phyloP scores from a whole-genome alignment of 1,284 basidiomycete genomes.

The Tilletia indica region DNA sequence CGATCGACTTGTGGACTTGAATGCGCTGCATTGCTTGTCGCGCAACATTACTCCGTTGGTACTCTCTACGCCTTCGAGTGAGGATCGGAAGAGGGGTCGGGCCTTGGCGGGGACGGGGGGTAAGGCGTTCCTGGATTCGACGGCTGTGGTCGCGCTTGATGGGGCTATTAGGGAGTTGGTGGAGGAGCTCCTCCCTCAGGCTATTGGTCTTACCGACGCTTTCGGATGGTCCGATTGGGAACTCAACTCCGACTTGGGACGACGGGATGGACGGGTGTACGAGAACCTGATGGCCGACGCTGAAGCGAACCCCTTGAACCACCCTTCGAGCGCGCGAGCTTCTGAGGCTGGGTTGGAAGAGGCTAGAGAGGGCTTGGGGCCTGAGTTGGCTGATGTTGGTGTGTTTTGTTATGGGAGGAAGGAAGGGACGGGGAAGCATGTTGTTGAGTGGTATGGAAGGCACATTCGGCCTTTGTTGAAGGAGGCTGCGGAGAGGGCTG shows the following conservation, averaged over 20 bases:
- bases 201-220: slow-evolving; percentile 70
- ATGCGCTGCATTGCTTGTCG: slow-evolving; percentile 37
- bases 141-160: slow-evolving; percentile 62
- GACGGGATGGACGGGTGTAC: slow-evolving; percentile 69
- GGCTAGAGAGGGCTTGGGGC: not conserved
- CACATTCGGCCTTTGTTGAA: slow-evolving; percentile 40
- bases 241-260: slow-evolving; percentile 64
- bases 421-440: slow-evolving; percentile 44
- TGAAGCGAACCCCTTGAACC: slow-evolving; percentile 68
- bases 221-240: slow-evolving; percentile 78
- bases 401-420: slow-evolving; percentile 23
- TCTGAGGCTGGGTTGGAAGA: slow-evolving; percentile 24
- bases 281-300: slow-evolving; percentile 68
- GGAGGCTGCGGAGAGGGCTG: slow-evolving; percentile 29
- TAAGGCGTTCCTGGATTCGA: slow-evolving; percentile 58
- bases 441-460: slow-evolving; percentile 39
- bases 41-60: slow-evolving; percentile 58
- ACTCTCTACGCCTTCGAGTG: slow-evolving; percentile 60
- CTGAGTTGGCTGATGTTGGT: slow-evolving; percentile 2
- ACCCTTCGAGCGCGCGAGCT: slow-evolving; percentile 37
- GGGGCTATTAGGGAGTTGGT: slow-evolving; percentile 63
- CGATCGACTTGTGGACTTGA: slow-evolving; percentile 39
- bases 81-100: slow-evolving; percentile 55
- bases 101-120: slow-evolving; percentile 66
- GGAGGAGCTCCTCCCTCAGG: slow-evolving; percentile 65